Evolutionary conservation across 225 moss, liverwort and hornwort genomes (phyloP).

Genomic region (Pseudisothecium myosuroides): DNA sequence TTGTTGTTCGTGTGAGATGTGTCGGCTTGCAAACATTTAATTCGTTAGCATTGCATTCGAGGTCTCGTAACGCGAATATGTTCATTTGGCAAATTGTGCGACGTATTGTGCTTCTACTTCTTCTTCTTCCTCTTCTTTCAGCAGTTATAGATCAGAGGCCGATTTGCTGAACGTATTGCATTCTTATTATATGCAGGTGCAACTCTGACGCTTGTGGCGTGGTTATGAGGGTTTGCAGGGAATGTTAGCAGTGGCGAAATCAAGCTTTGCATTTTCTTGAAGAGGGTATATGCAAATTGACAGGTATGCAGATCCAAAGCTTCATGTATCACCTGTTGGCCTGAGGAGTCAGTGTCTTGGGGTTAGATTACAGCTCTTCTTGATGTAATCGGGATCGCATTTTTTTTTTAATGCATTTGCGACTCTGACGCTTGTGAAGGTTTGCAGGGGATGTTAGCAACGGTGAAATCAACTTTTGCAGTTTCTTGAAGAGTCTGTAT

Average conservation of each 20-base stretch:
- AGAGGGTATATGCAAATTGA: background rate
- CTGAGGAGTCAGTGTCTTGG: background rate
- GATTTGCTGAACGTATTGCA: background rate
- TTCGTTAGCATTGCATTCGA: background rate
- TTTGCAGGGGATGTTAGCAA: background rate
- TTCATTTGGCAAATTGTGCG: background rate
- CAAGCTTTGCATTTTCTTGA: background rate
- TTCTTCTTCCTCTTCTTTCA: background rate
- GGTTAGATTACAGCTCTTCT: background rate
- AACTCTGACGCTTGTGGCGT: background rate
- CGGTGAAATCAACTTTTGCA: background rate
- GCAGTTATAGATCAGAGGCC: background rate
- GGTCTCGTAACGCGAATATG: background rate
- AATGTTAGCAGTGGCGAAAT: background rate
- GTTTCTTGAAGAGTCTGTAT: background rate
- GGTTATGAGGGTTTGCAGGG: background rate
- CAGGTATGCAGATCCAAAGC: background rate
- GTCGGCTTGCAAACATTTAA: background rate
- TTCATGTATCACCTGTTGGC: background rate
- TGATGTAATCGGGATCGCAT: background rate
- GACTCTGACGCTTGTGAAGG: background rate
- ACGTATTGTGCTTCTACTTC: background rate
- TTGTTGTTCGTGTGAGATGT: background rate
- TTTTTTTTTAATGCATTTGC: background rate
- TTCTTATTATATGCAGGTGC: background rate